Conservation (phyloP, 208 protist species). For the Trypanosoma cruzi region DNA sequence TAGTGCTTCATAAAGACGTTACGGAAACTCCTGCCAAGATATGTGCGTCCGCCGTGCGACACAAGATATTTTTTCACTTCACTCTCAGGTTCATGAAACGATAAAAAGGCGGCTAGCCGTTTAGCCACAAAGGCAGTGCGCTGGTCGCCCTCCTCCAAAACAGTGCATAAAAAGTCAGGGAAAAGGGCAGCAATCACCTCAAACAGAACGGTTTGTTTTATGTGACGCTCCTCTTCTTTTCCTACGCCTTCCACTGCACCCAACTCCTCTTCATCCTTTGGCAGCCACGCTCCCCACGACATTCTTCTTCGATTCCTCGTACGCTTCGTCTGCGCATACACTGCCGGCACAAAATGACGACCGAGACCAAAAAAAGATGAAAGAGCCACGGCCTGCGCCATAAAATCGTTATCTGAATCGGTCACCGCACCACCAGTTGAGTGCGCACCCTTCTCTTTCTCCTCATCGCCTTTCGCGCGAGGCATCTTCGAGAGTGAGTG, state of each 20-base stretch:
- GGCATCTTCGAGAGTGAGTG: background rate
- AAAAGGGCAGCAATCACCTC: background rate
- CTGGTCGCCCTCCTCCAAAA: background rate
- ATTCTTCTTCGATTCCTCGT: background rate
- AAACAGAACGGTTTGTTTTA: background rate
- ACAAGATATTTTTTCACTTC: background rate
- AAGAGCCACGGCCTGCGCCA: background rate
- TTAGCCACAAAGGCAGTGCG: background rate
- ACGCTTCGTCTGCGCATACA: background rate
- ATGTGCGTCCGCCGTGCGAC: background rate
- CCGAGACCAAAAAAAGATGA: background rate
- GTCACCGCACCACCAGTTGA: background rate
- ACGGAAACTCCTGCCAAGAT: background rate
- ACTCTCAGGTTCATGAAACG: constrained; percentile 3
- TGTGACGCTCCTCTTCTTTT: background rate
- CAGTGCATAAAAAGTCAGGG: background rate
- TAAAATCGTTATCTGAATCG: background rate
- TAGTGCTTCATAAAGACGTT: background rate
- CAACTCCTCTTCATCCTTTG: background rate
- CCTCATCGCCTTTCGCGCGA: background rate
- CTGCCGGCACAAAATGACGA: constrained; percentile 2
- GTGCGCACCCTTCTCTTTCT: background rate
- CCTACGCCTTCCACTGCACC: background rate
- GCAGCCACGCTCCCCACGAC: background rate
- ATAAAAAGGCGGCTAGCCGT: background rate